Base-by-base conservation (phyloP, 176 grass and related monocot species). In the Oryza meridionalis region DNA sequence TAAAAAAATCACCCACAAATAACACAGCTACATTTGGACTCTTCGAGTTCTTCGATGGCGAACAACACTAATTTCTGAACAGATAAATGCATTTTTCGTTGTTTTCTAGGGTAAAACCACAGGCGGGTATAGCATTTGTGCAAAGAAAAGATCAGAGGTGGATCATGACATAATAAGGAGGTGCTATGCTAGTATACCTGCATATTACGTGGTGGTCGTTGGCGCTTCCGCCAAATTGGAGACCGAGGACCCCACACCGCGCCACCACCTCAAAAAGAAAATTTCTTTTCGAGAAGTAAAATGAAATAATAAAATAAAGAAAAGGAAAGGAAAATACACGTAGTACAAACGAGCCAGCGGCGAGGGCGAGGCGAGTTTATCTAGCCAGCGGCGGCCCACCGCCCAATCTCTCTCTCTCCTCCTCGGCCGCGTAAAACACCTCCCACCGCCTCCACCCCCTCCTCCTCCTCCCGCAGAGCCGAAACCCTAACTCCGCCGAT, bases 401-500 rank as follows among this genome's bases (percentile, higher is more conserved):
- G 8, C 69, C 38, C 83, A 50, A 71, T 79, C 38, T 79, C 35
- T 37, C 35, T 83, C 76, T 63, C 69, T 37, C 42, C 70, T 26
- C 55, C 33, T 70, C 58, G 19, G 58, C 58, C 58, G 58, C 58
- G n/a, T 62, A n/a, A n/a, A 22, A 62, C 5, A 24, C 58, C 19
- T 62, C 65, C 78, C 12, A 24, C 58, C 72, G 10, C 73, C 25
- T 1, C 29, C 29, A 31, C 29, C 2, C 29, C 81, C 47, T 14
- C n/a, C 47, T 14, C 29, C 47, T 32, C 78, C 78, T 59, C 25
- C 74, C 76, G 76, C 84, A 73, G 75, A 74, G 80, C 80, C 70
- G 65, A 84, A 90, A 87, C 89, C 85, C 84, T 87, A 90, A 74
- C 84, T 66, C 75, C 80, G 69, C 84, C 62, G 88, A 86, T 90